phyloP scores from a whole-genome alignment of 106 monocot species.

The Dioscorea dumetorum region DNA sequence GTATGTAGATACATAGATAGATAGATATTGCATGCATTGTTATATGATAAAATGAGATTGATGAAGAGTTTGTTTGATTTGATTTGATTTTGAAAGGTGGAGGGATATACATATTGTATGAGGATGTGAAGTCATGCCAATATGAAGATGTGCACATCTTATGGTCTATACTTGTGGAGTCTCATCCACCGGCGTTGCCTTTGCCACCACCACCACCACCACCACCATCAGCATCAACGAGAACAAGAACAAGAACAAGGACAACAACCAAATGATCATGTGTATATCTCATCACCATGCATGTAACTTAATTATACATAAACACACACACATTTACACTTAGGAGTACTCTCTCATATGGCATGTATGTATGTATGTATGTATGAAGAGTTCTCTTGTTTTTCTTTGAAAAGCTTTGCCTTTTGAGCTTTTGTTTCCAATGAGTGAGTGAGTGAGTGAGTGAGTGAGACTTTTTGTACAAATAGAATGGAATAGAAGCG shows the following conservation, averaged over 20 bases:
- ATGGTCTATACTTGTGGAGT: constrained; percentile 58
- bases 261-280: neutral
- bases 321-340: neutral
- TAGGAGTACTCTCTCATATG: neutral
- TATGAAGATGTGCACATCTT: constrained; percentile 78
- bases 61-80: too few relatives aligned
- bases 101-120: constrained; percentile 68
- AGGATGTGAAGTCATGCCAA: constrained; percentile 79
- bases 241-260: neutral
- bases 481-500: neutral
- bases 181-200: neutral
- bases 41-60: too few relatives aligned
- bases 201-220: neutral
- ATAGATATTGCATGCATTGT: neutral
- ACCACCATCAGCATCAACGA: neutral
- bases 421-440: neutral
- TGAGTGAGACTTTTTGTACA: neutral
- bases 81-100: constrained; percentile 16
- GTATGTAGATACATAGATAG: too few relatives aligned
- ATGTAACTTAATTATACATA: neutral
- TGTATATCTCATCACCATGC: neutral
- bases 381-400: too few relatives aligned
- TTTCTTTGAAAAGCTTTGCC: neutral
- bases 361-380: too few relatives aligned
- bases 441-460: neutral